Evolutionary conservation across 129 eudicot genomes (phyloP).

Genomic region (Pseudognaphalium luteoalbum): DNA sequence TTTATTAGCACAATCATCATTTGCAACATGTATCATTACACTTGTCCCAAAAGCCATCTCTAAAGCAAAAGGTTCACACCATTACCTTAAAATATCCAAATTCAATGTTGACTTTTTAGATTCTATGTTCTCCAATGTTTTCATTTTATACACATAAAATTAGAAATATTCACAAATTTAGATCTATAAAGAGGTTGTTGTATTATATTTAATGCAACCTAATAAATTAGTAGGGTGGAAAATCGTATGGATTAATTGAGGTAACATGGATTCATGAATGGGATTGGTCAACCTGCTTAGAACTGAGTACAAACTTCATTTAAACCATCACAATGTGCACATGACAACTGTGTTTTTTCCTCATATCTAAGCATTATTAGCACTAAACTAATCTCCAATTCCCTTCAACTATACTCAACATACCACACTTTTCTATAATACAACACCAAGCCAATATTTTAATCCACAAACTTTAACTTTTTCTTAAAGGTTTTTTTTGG

Average conservation of each 20-base stretch:
- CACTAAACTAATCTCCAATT: conserved; percentile 28
- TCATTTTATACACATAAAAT: neutral
- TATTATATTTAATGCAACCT: conserved; percentile 22
- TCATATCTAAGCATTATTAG: conserved; percentile 36
- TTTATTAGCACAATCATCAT: conserved; percentile 23
- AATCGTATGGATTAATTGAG: conserved; percentile 26
- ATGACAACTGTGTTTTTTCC: conserved; percentile 39
- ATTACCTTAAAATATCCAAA: conserved; percentile 16
- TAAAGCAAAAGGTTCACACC: conserved; percentile 21
- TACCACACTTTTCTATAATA: conserved; percentile 29
- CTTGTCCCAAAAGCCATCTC: conserved; percentile 28
- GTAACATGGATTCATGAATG: conserved; percentile 41
- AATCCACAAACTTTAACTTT: neutral
- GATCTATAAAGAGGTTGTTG: conserved; percentile 18
- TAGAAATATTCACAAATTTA: conserved; percentile 2
- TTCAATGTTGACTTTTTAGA: neutral
- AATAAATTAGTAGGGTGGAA: conserved; percentile 28
- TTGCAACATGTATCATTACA: conserved; percentile 32
- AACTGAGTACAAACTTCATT: conserved; percentile 37
- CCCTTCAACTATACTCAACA: conserved; percentile 44
- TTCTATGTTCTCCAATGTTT: neutral
- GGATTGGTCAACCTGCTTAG: conserved; percentile 34
- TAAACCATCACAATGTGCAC: conserved; percentile 32
- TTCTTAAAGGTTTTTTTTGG: neutral
- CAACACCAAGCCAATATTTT: conserved; percentile 22